Evolutionary conservation across 176 grass and related monocot genomes (phyloP), one percentile per base, ranked within the genome.

Genomic region (Phoenix roebelenii): DNA sequence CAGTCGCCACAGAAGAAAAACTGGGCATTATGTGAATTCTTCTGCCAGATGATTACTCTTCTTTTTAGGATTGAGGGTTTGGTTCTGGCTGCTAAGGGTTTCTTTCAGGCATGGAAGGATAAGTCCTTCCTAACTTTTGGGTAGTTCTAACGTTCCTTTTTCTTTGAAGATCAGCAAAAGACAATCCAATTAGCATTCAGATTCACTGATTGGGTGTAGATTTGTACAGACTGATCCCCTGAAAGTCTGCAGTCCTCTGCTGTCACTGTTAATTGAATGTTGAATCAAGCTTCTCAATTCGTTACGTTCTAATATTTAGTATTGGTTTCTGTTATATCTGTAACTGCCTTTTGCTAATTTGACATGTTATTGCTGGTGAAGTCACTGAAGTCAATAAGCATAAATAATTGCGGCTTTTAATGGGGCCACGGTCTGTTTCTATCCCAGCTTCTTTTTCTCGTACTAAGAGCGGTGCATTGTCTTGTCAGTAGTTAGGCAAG

Each of bases 1-100:
- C 44, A 90, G 79, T 44, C 82, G 87, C 16, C 82, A 90, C 49
- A 67, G 82, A 59, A 90, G 75, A 60, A 90, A 80, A 23, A 73
- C 70, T 24, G 59, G 70, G 26, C 70, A 73, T 55, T 55, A 63
- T 18, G 50, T n/a, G 5, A 55, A 28, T 15, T n/a, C 70, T 48
- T n/a, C 51, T 24, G 18, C 50, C 9, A 26, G 50, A 48, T 63
- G 55, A 29, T 23, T n/a, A 44, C 35, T 44, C 35, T 12, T 44
- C 35, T 44, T 12, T 39, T 39, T 44, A 44, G 35, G 35, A 44
- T 44, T 44, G 35, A 44, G 35, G 35, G 35, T 44, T 44, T 44
- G 35, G 35, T 30, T 73, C 23, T 19, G 32, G 29, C 24, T 63
- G 10, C 35, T 49, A 5, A 30, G 18, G 57, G 4, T 24, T 60